Base-by-base conservation (phyloP, 225 moss, liverwort and hornwort species). In the Bryoerythrophyllum caledonicum region DNA sequence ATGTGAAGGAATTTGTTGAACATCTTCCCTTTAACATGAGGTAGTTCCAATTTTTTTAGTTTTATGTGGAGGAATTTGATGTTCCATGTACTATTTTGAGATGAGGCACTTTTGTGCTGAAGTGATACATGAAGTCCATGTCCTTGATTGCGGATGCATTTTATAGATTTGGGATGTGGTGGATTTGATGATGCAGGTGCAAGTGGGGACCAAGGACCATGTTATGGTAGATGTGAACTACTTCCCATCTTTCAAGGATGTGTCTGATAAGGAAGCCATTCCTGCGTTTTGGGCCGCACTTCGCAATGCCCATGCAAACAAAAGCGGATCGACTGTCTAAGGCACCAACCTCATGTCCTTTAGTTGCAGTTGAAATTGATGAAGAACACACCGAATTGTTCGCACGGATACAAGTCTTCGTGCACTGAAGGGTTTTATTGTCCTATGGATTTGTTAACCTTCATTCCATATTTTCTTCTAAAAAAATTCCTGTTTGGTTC, bases 201-300 rank as follows among this genome's bases (percentile, higher is more conserved):
- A 93, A 81, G 87, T 86, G 60, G 91, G 83, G 69, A 87, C 90
- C 0, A 80, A 82, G 44, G 89, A 99, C 60, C 94, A 94, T 30
- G 91, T 99, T 12, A 90, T 99, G 78, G 89, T 94, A 73, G 97
- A 97, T 40, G 90, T 97, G 24, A 97, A 97, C 76, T 94, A 89
- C 85, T 94, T 97, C 56, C 93, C 93, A 9, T 91, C 94, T 15
- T 97, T 97, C 74, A 94, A 91, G 76, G 97, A 97, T 67, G 93
- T 94, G 15, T 82, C 91, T 24, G 90, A 91, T 52, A 56, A 80
- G 60, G 91, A 91, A 77, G 92, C 94, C 62, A 82, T 93, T 56
- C 91, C 89, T 81, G 89, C 93, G 26, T 97, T 97, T 49, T 94
- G 94, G 93, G 82, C 79, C 65, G 94, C 97, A 46, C 84, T 97